Conservation (phyloP, 192 early-diverging fungal species). For the Gaertneriomyces semiglobifer region DNA sequence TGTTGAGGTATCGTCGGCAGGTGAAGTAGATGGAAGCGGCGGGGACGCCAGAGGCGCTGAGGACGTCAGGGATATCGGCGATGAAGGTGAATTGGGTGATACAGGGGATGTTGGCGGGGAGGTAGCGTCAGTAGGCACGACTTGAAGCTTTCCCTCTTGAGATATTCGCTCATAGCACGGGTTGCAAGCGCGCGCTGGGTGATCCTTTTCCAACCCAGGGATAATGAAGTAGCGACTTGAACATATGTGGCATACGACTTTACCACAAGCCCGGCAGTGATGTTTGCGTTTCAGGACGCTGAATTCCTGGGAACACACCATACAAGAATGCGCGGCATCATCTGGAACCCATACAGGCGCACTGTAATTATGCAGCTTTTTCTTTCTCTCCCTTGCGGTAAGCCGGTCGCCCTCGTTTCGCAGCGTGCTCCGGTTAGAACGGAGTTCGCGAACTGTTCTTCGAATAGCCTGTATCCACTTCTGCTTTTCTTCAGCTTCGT, state of each 20-base stretch:
- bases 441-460: constrained; percentile 50
- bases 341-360: constrained; percentile 67
- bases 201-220: constrained; percentile 29
- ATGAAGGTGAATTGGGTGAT: background rate
- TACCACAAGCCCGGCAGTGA: constrained; percentile 77
- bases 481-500: constrained; percentile 46
- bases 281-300: constrained; percentile 65
- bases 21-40: background rate
- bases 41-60: background rate
- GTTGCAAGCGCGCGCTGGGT: constrained; percentile 38
- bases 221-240: constrained; percentile 32
- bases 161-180: constrained; percentile 30
- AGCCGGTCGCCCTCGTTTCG: constrained; percentile 46
- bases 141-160: constrained; percentile 33
- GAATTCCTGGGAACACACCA: constrained; percentile 71
- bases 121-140: constrained; percentile 6
- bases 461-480: constrained; percentile 65
- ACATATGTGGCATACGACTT: constrained; percentile 68
- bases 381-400: constrained; percentile 41
- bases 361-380: constrained; percentile 52
- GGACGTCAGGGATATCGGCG: background rate
- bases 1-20: background rate
- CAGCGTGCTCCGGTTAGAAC: constrained; percentile 37
- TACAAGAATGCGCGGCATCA: constrained; percentile 58
- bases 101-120: background rate